Conservation (phyloP, 768 basidiomycete species). For the Suillus luteus region DNA sequence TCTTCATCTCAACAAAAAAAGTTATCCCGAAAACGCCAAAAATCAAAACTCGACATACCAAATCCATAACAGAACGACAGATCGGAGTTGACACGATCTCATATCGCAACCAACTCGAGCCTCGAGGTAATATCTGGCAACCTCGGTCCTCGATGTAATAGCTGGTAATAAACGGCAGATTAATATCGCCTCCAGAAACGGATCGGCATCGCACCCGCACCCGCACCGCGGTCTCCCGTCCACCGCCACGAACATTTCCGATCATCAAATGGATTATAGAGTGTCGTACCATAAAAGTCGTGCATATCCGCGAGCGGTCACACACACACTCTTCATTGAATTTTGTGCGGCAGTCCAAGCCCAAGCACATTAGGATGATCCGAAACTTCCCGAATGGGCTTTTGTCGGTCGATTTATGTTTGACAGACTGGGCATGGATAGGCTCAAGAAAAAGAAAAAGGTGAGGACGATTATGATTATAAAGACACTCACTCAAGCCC, state of each 20-base stretch:
- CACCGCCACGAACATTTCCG: too few species aligned
- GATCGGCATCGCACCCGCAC: too few species aligned
- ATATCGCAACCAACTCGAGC: too few species aligned
- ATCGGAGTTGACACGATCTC: not conserved
- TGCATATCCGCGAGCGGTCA: too few species aligned
- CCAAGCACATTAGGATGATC: not conserved
- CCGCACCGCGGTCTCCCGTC: too few species aligned
- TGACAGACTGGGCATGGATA: constrained; percentile 4
- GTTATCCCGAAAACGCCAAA: not conserved
- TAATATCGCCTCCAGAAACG: too few species aligned
- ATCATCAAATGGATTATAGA: not conserved
- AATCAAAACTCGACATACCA: constrained; percentile 1
- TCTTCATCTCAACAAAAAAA: too few species aligned
- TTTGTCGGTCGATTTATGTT: not conserved
- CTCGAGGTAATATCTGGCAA: constrained; percentile 17
- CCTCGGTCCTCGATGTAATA: too few species aligned
- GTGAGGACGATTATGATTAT: not conserved
- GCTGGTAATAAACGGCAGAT: too few species aligned
- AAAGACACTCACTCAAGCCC: not conserved
- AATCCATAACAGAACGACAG: constrained; percentile 2
- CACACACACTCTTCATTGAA: not conserved
- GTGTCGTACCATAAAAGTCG: too few species aligned
- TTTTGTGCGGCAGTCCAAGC: not conserved
- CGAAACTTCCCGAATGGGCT: not conserved
- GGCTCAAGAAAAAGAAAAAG: not conserved